Conservation (phyloP, 2,329 filamentous ascomycete species). For the Exophiala aquamarina region DNA sequence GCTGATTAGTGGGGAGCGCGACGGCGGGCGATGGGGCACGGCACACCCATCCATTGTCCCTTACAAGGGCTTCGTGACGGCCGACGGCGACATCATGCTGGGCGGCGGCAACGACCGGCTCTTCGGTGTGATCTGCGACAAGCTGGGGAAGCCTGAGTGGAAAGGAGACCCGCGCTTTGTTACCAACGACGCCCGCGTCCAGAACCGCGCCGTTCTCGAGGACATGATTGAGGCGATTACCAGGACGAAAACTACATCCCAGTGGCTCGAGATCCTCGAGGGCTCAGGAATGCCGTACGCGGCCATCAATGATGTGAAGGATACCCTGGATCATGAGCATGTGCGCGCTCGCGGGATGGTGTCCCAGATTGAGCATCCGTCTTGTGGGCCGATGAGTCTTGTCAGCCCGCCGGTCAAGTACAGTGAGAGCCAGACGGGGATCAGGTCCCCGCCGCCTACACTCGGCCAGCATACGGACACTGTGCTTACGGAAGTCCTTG, state of each 20-base stretch:
- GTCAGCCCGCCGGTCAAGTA: conserved; percentile 96
- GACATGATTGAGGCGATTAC: conserved; percentile 75
- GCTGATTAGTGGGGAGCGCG: conserved; percentile 81
- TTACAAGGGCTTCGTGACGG: conserved; percentile 76
- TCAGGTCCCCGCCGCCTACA: conserved; percentile 76
- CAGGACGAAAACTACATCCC: conserved; percentile 72
- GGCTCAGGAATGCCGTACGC: conserved; percentile 93
- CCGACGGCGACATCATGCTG: conserved; percentile 62
- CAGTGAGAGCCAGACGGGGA: conserved; percentile 74
- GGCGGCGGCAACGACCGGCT: conserved; percentile 65
- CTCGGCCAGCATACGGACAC: conserved; percentile 86
- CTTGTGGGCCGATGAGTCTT: conserved; percentile 82
- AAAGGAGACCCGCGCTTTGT: conserved; percentile 55
- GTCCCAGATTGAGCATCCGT: conserved; percentile 76
- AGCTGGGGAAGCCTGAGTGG: conserved; percentile 60
- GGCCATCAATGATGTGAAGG: conserved; percentile 89
- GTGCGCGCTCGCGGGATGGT: conserved; percentile 84
- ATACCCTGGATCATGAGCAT: conserved; percentile 79
- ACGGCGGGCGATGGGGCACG: conserved; percentile 91
- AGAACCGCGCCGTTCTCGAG: conserved; percentile 75
- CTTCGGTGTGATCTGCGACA: conserved; percentile 60
- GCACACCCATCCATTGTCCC: conserved; percentile 98
- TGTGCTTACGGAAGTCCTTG: conserved; percentile 65
- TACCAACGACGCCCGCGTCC: conserved; percentile 60
- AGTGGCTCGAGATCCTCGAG: conserved; percentile 85